These are phyloP conservation scores for Psidium friedrichsthalianum DNA, from an alignment of 345 rosid species.

Conservation along the genomic window DNA sequence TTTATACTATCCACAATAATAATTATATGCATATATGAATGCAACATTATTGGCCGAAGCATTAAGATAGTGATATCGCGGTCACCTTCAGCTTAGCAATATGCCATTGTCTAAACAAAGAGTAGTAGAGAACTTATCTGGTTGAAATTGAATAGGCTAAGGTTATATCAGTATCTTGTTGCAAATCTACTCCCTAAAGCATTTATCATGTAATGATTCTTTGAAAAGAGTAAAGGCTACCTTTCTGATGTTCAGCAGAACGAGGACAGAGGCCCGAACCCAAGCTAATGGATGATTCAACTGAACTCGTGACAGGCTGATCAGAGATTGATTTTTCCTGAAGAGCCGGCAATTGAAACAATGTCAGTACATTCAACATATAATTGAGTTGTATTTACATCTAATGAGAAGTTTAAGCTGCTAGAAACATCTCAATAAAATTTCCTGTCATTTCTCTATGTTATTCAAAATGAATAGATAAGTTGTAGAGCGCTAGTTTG, in stretches of 20 bases:
- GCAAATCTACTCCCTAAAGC: neutral
- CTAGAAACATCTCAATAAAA: neutral
- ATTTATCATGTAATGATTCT: neutral
- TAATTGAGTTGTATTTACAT: neutral
- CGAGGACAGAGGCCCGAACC: neutral
- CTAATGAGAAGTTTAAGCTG: neutral
- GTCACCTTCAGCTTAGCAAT: neutral
- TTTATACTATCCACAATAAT: too few species aligned
- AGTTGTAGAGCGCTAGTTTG: too few species aligned
- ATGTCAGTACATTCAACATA: neutral
- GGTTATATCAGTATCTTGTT: neutral
- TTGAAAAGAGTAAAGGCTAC: neutral
- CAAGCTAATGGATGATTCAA: neutral
- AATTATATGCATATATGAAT: neutral
- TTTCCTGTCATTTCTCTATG: neutral
- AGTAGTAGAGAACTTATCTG: neutral
- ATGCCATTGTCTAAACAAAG: neutral
- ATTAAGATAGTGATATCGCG: neutral
- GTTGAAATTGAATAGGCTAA: neutral
- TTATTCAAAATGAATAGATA: neutral
- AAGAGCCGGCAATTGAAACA: neutral
- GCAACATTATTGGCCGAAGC: neutral
- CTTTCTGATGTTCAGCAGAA: neutral
- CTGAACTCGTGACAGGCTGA: neutral
- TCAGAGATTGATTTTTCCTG: neutral